These are phyloP conservation scores for Trichoderma sp. DNA, from an alignment of 2,329 filamentous ascomycete genomes.

Conservation along the genomic window DNA sequence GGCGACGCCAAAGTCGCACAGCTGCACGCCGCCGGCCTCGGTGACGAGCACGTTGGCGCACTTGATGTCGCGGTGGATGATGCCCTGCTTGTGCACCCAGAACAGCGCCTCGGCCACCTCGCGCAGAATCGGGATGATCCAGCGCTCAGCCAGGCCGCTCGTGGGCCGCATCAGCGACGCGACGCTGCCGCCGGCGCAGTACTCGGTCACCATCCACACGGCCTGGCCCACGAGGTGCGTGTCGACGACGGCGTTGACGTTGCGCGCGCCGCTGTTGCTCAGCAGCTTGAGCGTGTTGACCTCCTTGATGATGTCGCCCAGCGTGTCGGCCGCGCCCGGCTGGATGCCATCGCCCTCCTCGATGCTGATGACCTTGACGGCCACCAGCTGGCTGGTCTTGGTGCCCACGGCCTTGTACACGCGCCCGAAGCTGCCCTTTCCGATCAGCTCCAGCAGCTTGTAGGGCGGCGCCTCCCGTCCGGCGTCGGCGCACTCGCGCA, in stretches of 20 bases:
- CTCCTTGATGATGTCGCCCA: conserved; percentile 61
- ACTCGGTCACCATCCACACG: conserved; percentile 84
- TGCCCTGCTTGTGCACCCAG: conserved; percentile 64
- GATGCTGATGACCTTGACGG: conserved; percentile 74
- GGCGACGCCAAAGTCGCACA: conserved; percentile 59
- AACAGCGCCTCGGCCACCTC: conserved; percentile 62
- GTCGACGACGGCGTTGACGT: conserved; percentile 77
- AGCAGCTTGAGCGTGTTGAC: conserved; percentile 66
- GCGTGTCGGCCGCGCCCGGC: conserved; percentile 54
- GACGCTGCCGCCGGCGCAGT: conserved; percentile 79
- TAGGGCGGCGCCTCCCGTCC: conserved; percentile 62
- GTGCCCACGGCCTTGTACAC: conserved; percentile 61
- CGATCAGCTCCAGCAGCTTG: conserved; percentile 65
- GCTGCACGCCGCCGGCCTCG: conserved; percentile 70
- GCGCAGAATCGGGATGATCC: conserved; percentile 64
- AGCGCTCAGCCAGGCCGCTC: conserved; percentile 63
- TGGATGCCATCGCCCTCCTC: conserved; percentile 65
- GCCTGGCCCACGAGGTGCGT: conserved; percentile 71
- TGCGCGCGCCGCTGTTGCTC: conserved; percentile 68
- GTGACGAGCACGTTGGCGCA: conserved; percentile 76
- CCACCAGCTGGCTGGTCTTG: conserved; percentile 47
- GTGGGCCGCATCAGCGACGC: conserved; percentile 66
- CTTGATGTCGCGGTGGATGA: conserved; percentile 69
- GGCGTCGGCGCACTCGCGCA: conserved; percentile 56
- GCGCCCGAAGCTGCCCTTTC: conserved; percentile 69